phyloP scores from a whole-genome alignment of 352 stramenopile genomes.

The Hyaloperonospora brassicae region DNA sequence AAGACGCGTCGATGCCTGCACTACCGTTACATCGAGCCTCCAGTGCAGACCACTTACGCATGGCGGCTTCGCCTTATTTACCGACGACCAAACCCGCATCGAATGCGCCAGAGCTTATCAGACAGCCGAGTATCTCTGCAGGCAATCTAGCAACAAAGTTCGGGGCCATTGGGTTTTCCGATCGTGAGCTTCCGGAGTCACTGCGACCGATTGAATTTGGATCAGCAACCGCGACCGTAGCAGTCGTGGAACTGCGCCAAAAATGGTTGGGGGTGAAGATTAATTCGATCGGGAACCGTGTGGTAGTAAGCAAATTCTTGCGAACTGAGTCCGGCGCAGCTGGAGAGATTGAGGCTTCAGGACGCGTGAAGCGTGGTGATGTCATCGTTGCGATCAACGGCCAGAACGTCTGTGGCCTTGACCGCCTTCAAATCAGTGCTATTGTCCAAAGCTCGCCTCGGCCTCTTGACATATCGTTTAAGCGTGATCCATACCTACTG shows the following conservation, averaged over 20 bases:
- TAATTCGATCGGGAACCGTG: constrained; percentile 59
- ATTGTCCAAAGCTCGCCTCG: constrained; percentile 50
- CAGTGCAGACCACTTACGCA: constrained; percentile 20
- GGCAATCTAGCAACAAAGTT: constrained; percentile 5
- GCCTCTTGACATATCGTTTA: constrained; percentile 52
- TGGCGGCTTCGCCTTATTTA: constrained; percentile 12
- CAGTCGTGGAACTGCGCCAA: constrained; percentile 46
- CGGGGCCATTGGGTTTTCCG: constrained; percentile 16
- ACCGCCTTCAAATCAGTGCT: constrained; percentile 50
- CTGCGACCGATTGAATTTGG: constrained; percentile 14
- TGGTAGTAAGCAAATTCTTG: constrained; percentile 70
- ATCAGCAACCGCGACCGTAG: constrained; percentile 10
- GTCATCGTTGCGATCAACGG: constrained; percentile 60
- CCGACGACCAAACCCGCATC: constrained; percentile 5
- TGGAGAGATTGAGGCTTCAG: constrained; percentile 67
- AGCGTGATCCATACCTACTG: constrained; percentile 40
- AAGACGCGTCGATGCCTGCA: constrained; percentile 14
- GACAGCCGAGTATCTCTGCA: constrained; percentile 19
- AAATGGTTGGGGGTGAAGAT: constrained; percentile 76
- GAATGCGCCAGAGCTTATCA: constrained; percentile 10
- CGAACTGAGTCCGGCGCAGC: constrained; percentile 42
- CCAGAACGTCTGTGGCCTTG: constrained; percentile 45
- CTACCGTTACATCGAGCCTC: constrained; percentile 24
- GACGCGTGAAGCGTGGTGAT: constrained; percentile 47
- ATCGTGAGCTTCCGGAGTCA: constrained; percentile 10